Percentiles rank a stretch among this genome's conserved stretches.
phyloP scores from a whole-genome alignment of 2,329 filamentous ascomycete genomes.

The Sordariomycetes sp. region DNA sequence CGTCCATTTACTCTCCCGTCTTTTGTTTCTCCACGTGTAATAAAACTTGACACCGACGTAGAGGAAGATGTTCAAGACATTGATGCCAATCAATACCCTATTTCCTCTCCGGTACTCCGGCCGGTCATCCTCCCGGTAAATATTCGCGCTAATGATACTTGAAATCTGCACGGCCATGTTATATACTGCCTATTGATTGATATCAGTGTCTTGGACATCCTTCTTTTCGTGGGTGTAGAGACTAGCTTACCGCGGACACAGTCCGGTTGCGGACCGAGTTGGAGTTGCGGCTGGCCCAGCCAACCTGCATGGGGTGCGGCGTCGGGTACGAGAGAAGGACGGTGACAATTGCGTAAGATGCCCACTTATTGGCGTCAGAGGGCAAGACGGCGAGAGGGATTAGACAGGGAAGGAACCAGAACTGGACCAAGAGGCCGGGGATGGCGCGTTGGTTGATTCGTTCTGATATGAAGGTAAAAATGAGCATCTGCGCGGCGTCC shows the following conservation, averaged over 20 bases:
- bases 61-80: conserved; percentile 16
- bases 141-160: conserved; percentile 32
- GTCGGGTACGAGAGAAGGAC: conserved; percentile 20
- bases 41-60: conserved; percentile 28
- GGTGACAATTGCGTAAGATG: conserved; percentile 18
- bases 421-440: conserved; percentile 17
- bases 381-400: conserved; percentile 19
- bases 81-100: conserved; percentile 16
- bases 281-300: conserved; percentile 43
- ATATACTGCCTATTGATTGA: too few species aligned
- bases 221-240: too few species aligned
- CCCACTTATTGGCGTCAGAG: conserved; percentile 16
- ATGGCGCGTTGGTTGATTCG: conserved; percentile 16
- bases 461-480: conserved; percentile 20
- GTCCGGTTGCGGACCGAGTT: conserved; percentile 51
- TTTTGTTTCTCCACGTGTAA: conserved; percentile 26
- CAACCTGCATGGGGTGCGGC: conserved; percentile 35
- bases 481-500: conserved; percentile 5
- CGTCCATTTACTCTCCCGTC: conserved; percentile 7
- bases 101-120: conserved; percentile 34
- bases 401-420: conserved; percentile 22
- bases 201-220: too few species aligned
- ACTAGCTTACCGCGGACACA: conserved; percentile 49
- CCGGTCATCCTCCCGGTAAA: conserved; percentile 34
- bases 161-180: conserved; percentile 33